phyloP scores from a whole-genome alignment of 371 early-diverging fungal genomes.

The Paraphysoderma sedebokerense region DNA sequence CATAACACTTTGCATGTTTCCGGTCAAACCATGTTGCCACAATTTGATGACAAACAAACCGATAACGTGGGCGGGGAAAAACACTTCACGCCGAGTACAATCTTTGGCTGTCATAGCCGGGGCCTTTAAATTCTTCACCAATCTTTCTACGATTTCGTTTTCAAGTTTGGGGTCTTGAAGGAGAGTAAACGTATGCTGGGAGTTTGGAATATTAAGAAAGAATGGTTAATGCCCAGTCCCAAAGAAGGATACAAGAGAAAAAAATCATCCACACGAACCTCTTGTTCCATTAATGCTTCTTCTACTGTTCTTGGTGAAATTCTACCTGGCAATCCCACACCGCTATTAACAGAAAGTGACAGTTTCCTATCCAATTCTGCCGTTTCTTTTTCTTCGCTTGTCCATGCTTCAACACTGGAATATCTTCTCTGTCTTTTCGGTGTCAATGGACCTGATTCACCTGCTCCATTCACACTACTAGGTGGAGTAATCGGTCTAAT shows the following conservation, averaged over 20 bases:
- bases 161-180: constrained; percentile 55
- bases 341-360: neutral
- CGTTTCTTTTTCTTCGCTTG: neutral
- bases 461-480: no score
- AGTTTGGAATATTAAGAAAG: no score
- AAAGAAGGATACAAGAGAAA: constrained; percentile 29
- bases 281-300: constrained; percentile 7
- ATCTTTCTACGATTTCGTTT: constrained; percentile 69
- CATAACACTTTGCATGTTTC: constrained; percentile 60
- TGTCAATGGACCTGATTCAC: no score
- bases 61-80: constrained; percentile 88
- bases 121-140: constrained; percentile 71
- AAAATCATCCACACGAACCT: constrained; percentile 11
- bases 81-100: constrained; percentile 16
- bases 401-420: neutral
- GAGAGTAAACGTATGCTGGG: constrained; percentile 15
- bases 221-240: no score
- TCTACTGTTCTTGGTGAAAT: constrained; percentile 8
- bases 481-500: no score
- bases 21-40: constrained; percentile 64
- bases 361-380: neutral
- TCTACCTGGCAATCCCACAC: neutral
- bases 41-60: constrained; percentile 69
- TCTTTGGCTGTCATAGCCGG: constrained; percentile 57
- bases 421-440: neutral